phyloP scores from a whole-genome alignment of 495 filamentous ascomycete genomes.

The Penicillium herquei region DNA sequence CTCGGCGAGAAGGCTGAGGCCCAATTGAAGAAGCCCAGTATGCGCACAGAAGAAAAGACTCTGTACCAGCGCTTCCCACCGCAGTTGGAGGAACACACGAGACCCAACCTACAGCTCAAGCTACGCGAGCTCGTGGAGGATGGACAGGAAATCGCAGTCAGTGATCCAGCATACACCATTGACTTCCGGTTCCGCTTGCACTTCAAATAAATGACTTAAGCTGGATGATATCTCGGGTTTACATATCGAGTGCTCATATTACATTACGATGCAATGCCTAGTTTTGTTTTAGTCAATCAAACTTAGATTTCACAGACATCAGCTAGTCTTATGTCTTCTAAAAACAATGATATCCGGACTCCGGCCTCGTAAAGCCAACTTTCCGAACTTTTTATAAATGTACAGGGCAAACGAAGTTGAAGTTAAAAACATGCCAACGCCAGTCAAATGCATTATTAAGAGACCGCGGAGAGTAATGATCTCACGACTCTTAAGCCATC shows the following conservation, averaged over 20 bases:
- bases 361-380: constrained; percentile 37
- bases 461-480: constrained; percentile 8
- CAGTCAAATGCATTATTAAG: constrained; percentile 44
- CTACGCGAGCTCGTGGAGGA: constrained; percentile 61
- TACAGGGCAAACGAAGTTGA: constrained; percentile 35
- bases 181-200: constrained; percentile 67
- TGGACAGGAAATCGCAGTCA: constrained; percentile 76
- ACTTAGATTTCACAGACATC: constrained; percentile 26
- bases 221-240: neutral
- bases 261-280: constrained; percentile 18
- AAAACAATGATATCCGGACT: constrained; percentile 33
- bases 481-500: constrained; percentile 41
- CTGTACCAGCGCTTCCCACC: constrained; percentile 87
- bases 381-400: constrained; percentile 43
- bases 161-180: constrained; percentile 75
- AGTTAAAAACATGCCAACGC: constrained; percentile 41
- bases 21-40: constrained; percentile 84
- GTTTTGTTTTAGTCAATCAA: constrained; percentile 15
- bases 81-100: constrained; percentile 75
- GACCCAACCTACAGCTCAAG: constrained; percentile 77
- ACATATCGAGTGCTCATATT: neutral
- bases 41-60: constrained; percentile 76
- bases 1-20: constrained; percentile 80
- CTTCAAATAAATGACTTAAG: constrained; percentile 30
- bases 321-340: constrained; percentile 28